Base-by-base conservation (phyloP, 805 yeast genomes). In the Candida wancherniae region DNA sequence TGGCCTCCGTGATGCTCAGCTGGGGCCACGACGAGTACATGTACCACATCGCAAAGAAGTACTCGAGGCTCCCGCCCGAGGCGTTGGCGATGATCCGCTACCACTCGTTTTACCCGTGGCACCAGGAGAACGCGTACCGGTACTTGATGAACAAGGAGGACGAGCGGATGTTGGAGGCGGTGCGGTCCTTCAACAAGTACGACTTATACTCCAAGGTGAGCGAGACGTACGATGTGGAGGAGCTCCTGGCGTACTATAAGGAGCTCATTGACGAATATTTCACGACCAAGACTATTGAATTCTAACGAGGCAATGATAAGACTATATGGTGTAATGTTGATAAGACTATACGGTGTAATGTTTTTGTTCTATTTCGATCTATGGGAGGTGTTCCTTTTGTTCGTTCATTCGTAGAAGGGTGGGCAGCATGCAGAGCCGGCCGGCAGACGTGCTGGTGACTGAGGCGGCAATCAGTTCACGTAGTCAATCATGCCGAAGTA, bases 1-100 rank as follows among this genome's bases (percentile, higher is more conserved):
- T 80, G 20, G 82, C 75, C 36, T 74, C 75, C 23, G 83, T 80
- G 16, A 77, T 80, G 81, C 53, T 80, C 24, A 75, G 83, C 34
- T 80, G 85, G 86, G 87, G 87, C 4, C 87, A 80, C 47, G 87
- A 80, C 51, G 87, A 80, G 48, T 80, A 80, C 54, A 77, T 80
- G 83, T 80, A 78, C 43, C 84, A 79, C 47, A 61, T 80, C 19
- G 84, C 84, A 9, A 79, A 77, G 50, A 63, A 66, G 34, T 80
- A 76, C 46, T 76, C 83, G 9, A 71, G 68, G 1, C 57, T 80
- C 26, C 84, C 85, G 3, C 70, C 67, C 6, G 81, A 78, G 49
- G 86, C 73, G 0, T 58, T 80, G 32, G 85, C 86, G 1, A 80
- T 80, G 84, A 79, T 80, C 28, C 54, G 87, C 37, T 80, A 80